Evolutionary conservation across 345 rosid genomes (phyloP).

Genomic region (Raphanus sativus): DNA sequence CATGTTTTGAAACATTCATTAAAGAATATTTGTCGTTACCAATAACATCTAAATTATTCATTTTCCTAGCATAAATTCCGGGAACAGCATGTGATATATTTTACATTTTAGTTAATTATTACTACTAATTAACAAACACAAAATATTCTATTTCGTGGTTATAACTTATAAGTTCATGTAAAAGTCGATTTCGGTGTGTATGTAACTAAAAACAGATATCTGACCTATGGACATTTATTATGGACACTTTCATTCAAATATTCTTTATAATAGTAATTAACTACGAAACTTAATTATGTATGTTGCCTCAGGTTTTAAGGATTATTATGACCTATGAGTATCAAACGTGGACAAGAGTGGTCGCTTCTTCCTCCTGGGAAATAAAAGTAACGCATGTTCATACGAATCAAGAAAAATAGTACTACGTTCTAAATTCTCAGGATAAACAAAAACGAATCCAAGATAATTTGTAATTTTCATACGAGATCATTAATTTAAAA

Average conservation of each 20-base stretch:
- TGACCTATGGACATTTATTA: no score
- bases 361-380: constrained; percentile 12
- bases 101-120: neutral
- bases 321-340: neutral
- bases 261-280: neutral
- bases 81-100: constrained; percentile 24
- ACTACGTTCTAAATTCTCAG: neutral
- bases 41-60: neutral
- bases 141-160: neutral
- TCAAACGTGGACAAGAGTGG: constrained; percentile 28
- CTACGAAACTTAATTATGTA: neutral
- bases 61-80: neutral
- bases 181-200: neutral
- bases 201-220: neutral
- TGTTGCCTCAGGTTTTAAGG: constrained; percentile 7
- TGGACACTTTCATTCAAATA: neutral
- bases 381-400: constrained; percentile 17
- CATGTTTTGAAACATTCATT: neutral
- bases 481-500: neutral
- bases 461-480: neutral
- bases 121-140: neutral
- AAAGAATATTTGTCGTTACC: constrained; percentile 28
- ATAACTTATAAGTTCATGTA: neutral
- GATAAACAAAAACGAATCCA: neutral
- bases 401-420: neutral